phyloP scores from a whole-genome alignment of 768 basidiomycete genomes.

The Phanerochaete carnosa region DNA sequence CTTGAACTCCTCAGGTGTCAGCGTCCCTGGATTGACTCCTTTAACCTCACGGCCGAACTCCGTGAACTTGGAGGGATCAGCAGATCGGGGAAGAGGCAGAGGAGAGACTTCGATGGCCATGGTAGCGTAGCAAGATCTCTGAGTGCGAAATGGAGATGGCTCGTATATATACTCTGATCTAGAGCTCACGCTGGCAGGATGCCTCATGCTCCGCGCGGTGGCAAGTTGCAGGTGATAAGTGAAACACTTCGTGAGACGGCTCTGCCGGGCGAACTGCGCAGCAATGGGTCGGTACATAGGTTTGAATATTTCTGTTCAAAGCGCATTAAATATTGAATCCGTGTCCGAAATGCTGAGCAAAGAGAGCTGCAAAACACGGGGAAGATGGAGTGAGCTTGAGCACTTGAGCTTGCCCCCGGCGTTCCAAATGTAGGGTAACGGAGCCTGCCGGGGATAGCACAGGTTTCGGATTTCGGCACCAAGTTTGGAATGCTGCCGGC shows the following conservation, averaged over 20 bases:
- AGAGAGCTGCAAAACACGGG: neutral
- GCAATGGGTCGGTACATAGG: neutral
- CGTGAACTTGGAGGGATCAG: constrained; percentile 61
- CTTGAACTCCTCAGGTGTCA: constrained; percentile 58
- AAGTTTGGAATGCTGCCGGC: neutral
- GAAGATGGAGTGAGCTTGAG: neutral
- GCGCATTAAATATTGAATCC: neutral
- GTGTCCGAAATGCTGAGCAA: neutral
- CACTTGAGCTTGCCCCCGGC: neutral
- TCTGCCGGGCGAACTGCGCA: neutral
- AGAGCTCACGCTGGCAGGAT: neutral
- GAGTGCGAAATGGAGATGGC: neutral
- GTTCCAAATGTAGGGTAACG: neutral
- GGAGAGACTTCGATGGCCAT: constrained; percentile 71
- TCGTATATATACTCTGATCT: constrained; percentile 6
- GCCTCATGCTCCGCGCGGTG: constrained; percentile 1
- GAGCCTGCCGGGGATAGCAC: neutral
- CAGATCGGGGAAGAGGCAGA: constrained; percentile 69
- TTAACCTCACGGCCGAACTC: constrained; percentile 78
- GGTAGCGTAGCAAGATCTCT: constrained; percentile 8
- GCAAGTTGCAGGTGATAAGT: neutral
- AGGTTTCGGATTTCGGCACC: neutral
- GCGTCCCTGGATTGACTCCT: constrained; percentile 63
- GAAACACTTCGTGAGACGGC: neutral
- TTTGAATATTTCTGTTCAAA: neutral